Conservation (phyloP, 2,329 filamentous ascomycete genomes). For the Emergomyces pasteurianus region DNA sequence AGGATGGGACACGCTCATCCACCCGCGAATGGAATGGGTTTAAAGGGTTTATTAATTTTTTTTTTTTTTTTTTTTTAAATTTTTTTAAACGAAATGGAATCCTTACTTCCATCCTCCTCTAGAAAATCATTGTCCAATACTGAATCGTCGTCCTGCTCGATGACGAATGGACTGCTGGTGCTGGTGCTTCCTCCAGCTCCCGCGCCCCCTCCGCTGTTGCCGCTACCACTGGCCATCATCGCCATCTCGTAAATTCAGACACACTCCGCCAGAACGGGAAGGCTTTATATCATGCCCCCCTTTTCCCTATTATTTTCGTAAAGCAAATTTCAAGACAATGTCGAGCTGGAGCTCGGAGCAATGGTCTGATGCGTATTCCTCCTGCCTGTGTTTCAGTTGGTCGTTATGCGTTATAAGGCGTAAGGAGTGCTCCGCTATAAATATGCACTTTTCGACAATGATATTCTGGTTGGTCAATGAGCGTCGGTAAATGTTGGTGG, state of each 20-base stretch:
- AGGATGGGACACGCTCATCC: neutral
- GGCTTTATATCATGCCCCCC: neutral
- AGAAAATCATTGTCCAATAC: constrained; percentile 60
- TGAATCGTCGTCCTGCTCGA: constrained; percentile 50
- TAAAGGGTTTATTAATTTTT: too few relatives aligned
- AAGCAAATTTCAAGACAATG: neutral
- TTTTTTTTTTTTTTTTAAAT: too few relatives aligned
- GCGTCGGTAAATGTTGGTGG: neutral
- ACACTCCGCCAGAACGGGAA: neutral
- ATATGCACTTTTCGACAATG: neutral
- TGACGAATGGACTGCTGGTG: constrained; percentile 39
- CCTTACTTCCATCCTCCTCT: constrained; percentile 57
- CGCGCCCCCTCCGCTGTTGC: neutral
- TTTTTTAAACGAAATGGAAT: too few relatives aligned
- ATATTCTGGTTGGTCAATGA: neutral
- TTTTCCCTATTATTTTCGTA: neutral
- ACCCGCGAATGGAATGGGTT: neutral
- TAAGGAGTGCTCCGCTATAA: neutral
- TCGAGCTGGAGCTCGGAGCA: neutral
- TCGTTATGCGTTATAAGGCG: neutral
- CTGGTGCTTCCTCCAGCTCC: constrained; percentile 17
- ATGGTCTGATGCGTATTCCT: neutral
- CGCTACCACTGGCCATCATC: constrained; percentile 22
- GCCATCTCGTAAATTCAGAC: constrained; percentile 11
- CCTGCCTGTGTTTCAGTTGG: neutral